A percentile compares a stretch with the other conserved stretches of the same genome.
Conservation (phyloP, 495 filamentous ascomycete genomes). For the Choiromyces venosus region DNA sequence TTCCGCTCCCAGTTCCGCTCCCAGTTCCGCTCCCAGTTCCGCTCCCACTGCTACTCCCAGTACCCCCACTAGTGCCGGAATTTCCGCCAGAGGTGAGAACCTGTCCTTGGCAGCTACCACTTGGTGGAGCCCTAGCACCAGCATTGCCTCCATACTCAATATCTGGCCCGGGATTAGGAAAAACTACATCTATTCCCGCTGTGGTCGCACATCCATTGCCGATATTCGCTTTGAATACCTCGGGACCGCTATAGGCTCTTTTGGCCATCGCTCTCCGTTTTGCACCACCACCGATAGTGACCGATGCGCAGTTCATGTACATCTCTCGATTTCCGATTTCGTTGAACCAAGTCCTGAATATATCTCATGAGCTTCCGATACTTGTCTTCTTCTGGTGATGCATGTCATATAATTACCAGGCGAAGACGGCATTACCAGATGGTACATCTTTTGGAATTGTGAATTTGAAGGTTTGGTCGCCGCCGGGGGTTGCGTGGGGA, state of each 20-base stretch:
- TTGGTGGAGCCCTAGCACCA: conserved; percentile 23
- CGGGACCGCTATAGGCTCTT: conserved; percentile 48
- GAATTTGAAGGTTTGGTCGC: conserved; percentile 48
- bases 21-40: neutral
- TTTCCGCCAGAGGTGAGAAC: conserved; percentile 8
- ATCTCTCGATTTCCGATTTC: conserved; percentile 64
- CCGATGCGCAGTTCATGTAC: conserved; percentile 68
- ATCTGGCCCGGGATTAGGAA: conserved; percentile 57
- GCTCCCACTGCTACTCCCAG: neutral
- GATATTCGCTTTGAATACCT: conserved; percentile 62
- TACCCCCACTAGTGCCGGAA: neutral
- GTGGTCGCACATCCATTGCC: conserved; percentile 52
- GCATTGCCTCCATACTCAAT: conserved; percentile 44
- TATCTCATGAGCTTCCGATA: neutral
- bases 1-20: neutral
- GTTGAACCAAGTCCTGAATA: conserved; percentile 65
- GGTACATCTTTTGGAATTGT: conserved; percentile 49
- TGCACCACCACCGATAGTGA: conserved; percentile 49
- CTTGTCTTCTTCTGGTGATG: neutral
- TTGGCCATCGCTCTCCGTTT: conserved; percentile 33
- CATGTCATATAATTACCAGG: conserved; percentile 47
- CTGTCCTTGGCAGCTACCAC: conserved; percentile 25
- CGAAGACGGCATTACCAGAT: conserved; percentile 46
- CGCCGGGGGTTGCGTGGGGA: conserved; percentile 46
- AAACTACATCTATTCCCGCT: conserved; percentile 50